These are phyloP conservation scores for Scheffersomyces amazonensis DNA, from an alignment of 805 yeast genomes.

Conservation along the genomic window DNA sequence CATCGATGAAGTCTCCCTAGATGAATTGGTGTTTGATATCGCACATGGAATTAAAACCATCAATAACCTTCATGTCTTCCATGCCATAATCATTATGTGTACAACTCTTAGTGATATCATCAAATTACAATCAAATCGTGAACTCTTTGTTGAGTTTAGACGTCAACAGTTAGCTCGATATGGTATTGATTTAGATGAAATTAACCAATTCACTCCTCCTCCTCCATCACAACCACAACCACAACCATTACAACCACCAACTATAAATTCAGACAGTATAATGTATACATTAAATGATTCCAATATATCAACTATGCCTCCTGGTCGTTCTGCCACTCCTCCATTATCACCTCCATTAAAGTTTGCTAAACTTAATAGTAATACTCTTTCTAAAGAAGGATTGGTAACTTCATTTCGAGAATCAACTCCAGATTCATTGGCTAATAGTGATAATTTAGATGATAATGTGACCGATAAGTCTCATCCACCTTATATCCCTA, in stretches of 20 bases:
- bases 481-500: constrained; percentile 5
- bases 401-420: constrained; percentile 10
- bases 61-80: constrained; percentile 31
- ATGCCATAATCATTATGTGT: constrained; percentile 29
- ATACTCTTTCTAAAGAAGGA: constrained; percentile 1
- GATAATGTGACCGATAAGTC: not conserved
- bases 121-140: constrained; percentile 22
- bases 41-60: constrained; percentile 27
- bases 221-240: not conserved
- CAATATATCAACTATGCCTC: constrained; percentile 4
- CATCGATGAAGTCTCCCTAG: constrained; percentile 29
- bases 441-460: constrained; percentile 1
- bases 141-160: constrained; percentile 21
- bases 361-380: constrained; percentile 9
- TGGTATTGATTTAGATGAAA: constrained; percentile 2
- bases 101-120: constrained; percentile 31
- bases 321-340: constrained; percentile 10
- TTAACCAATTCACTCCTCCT: not conserved
- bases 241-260: not conserved
- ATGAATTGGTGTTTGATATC: constrained; percentile 34
- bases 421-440: constrained; percentile 15
- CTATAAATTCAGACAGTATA: not conserved
- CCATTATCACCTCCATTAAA: constrained; percentile 22
- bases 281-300: not conserved
- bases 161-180: constrained; percentile 18